A percentile compares a stretch with the other conserved stretches of the same genome.
Evolutionary conservation across 495 filamentous ascomycete species (phyloP).

Genomic region (Monascus purpureus): DNA sequence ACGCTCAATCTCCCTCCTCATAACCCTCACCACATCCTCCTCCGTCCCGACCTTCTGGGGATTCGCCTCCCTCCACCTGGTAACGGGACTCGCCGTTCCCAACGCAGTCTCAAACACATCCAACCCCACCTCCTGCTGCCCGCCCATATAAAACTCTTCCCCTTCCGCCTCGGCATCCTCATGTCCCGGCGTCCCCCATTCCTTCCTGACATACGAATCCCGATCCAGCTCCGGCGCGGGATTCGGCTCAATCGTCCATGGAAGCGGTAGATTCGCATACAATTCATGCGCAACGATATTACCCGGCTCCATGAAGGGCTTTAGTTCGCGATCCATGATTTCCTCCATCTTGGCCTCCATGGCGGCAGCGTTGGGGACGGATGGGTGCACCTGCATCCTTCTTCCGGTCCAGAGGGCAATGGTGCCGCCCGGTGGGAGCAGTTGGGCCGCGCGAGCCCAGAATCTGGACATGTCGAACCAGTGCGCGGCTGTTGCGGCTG

Average conservation of each 20-base stretch:
- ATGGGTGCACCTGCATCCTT: conserved; percentile 12
- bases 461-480: conserved; percentile 48
- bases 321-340: conserved; percentile 15
- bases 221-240: conserved; percentile 24
- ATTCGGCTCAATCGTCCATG: conserved; percentile 28
- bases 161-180: conserved; percentile 6
- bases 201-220: conserved; percentile 20
- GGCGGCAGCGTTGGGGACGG: conserved; percentile 16
- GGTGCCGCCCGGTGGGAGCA: conserved; percentile 40
- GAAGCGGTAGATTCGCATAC: conserved; percentile 33
- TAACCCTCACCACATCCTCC: conserved; percentile 9
- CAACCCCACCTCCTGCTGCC: conserved; percentile 9
- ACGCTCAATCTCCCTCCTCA: conserved; percentile 10
- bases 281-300: conserved; percentile 19
- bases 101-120: conserved; percentile 20
- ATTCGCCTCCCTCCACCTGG: conserved; percentile 37
- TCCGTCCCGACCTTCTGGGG: conserved; percentile 14
- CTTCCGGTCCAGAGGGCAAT: conserved; percentile 37
- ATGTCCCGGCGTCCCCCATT: conserved; percentile 23
- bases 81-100: conserved; percentile 27
- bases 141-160: conserved; percentile 11
- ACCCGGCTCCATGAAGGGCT: conserved; percentile 19
- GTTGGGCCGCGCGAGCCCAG: conserved; percentile 33
- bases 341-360: conserved; percentile 18
- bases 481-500: conserved; percentile 37